Evolutionary conservation across 805 yeast genomes (phyloP).

Genomic region (Aciculoconidium aculeatum): DNA sequence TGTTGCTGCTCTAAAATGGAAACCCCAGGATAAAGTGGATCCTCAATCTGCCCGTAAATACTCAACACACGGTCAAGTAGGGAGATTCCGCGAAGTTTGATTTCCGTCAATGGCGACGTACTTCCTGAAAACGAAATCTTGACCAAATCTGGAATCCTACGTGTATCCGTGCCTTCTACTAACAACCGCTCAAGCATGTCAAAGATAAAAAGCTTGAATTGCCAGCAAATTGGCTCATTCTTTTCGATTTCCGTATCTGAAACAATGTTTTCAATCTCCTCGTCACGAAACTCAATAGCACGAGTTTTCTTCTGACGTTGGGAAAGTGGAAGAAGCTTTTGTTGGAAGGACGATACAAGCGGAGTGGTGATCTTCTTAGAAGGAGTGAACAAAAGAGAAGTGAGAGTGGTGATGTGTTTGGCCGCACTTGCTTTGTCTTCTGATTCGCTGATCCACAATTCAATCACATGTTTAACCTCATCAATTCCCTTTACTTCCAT

Average conservation of each 20-base stretch:
- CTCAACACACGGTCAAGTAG: constrained; percentile 60
- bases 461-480: constrained; percentile 41
- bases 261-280: constrained; percentile 37
- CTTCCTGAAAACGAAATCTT: constrained; percentile 78
- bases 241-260: constrained; percentile 33
- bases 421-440: constrained; percentile 19
- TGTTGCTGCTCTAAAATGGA: constrained; percentile 85
- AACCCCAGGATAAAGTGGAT: constrained; percentile 65
- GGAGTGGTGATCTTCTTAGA: constrained; percentile 37
- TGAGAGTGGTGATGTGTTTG: too few relatives aligned
- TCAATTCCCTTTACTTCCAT: constrained; percentile 43
- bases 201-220: constrained; percentile 45
- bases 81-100: constrained; percentile 61
- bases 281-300: constrained; percentile 32
- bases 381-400: too few relatives aligned
- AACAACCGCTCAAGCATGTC: constrained; percentile 41
- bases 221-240: constrained; percentile 55
- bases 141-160: constrained; percentile 60
- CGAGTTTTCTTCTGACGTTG: constrained; percentile 26
- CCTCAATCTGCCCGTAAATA: constrained; percentile 55
- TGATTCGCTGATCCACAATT: constrained; percentile 55
- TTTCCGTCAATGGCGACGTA: constrained; percentile 56
- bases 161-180: too few relatives aligned
- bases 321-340: constrained; percentile 35
- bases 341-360: constrained; percentile 35